Percentiles rank a stretch among this genome's conserved stretches.
Conservation (phyloP, 176 grass and related monocot genomes). For the Musa itinerans region DNA sequence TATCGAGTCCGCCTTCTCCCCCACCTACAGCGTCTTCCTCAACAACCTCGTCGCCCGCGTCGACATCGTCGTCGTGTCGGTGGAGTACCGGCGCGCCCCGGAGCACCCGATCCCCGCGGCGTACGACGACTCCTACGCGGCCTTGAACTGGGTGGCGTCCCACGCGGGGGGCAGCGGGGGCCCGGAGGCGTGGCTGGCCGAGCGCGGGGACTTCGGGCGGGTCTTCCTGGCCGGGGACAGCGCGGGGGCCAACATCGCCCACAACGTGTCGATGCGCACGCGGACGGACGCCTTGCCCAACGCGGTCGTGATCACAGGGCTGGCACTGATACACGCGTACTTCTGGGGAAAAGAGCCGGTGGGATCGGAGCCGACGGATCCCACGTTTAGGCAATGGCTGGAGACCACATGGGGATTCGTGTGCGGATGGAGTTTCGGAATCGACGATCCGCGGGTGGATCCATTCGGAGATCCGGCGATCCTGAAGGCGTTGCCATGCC, state of each 20-base stretch:
- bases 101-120: neutral
- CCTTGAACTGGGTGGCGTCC: constrained; percentile 17
- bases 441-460: constrained; percentile 55
- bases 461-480: constrained; percentile 36
- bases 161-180: constrained; percentile 15
- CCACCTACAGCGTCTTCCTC: neutral
- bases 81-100: constrained; percentile 10
- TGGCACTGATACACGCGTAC: constrained; percentile 56
- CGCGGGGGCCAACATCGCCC: constrained; percentile 58
- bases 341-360: constrained; percentile 65
- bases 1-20: constrained; percentile 10
- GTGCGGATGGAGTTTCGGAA: constrained; percentile 21
- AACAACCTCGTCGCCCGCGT: constrained; percentile 2
- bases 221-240: constrained; percentile 53
- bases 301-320: constrained; percentile 27
- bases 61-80: constrained; percentile 2
- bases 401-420: constrained; percentile 26
- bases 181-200: constrained; percentile 30
- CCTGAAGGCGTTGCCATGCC: neutral
- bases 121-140: constrained; percentile 2
- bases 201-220: constrained; percentile 32
- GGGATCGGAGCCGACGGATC: constrained; percentile 18
- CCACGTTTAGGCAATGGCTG: constrained; percentile 32
- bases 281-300: constrained; percentile 19
- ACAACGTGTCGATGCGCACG: constrained; percentile 50